Evolutionary conservation across 2,329 filamentous ascomycete genomes (phyloP), one percentile per base, ranked within the genome.

Genomic region (Aspergillus ochraceus): DNA sequence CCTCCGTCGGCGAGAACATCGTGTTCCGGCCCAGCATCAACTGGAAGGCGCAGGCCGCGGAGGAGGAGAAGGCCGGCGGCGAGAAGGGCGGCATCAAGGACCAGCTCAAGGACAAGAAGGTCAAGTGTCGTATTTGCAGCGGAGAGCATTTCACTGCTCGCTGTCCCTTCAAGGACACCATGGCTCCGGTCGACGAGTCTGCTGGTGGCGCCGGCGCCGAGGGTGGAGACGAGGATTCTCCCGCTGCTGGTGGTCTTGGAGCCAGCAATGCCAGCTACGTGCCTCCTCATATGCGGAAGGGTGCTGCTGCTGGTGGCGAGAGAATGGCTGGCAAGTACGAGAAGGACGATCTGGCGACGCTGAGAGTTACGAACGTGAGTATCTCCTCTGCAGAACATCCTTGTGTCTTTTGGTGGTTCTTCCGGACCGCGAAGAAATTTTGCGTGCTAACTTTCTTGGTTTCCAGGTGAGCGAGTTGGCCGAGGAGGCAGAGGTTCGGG

Each of bases 131-230:
- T 85, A 98, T 99, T 77, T 99, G 95, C 83, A 91, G 89, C 76
- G 95, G 94, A 76, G 95, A 99, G 84, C 95, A 99, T 87, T 99
- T 98, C 85, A 99, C 95, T 47, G 94, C 94, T 68, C 90, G 95
- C 78, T 99, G 95, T 87, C 95, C 95, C 39, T 99, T 97, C 89
- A 99, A 98, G 84, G 95, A 98, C 77, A 99, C 94, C 71, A 97
- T 99, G 92, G 92, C 94, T 39, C 95, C 81, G 6, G 77, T 82
- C 59, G 80, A 81, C 47, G 81, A 82, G 67, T 63, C 75, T 20
- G 64, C 71, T 29, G 63, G 60, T 47, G 72, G 66, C 52, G 74
- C 68, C 30, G 73, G 69, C 22, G 82, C 79, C 29, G 76, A 71
- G 29, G 78, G 77, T 52, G 78, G 78, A 53, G 80, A 77, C 46